Conservation (phyloP, 805 yeast genomes). For the Candida palmyrensis region DNA sequence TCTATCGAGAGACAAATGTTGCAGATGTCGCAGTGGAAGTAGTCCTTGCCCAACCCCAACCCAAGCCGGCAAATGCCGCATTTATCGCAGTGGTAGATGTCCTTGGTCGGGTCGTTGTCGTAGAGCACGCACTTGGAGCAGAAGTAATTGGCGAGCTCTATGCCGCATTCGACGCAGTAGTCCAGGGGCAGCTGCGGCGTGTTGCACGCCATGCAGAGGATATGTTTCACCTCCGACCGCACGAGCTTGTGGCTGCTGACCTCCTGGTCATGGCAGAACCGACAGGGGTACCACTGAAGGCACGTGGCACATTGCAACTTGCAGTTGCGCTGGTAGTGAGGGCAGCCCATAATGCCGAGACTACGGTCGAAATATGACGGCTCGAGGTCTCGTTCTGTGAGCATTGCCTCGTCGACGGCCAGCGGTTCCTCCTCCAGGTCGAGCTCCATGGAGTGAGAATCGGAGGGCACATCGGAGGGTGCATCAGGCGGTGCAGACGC, state of each 20-base stretch:
- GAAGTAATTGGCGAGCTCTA: slow-evolving; percentile 66
- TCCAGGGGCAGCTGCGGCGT: slow-evolving; percentile 71
- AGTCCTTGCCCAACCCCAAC: slow-evolving; percentile 80
- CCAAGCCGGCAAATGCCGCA: slow-evolving; percentile 94
- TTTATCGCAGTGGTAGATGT: slow-evolving; percentile 86
- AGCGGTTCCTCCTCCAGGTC: not conserved
- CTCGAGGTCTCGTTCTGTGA: slow-evolving; percentile 42
- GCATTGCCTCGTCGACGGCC: slow-evolving; percentile 2
- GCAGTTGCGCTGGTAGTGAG: slow-evolving; percentile 78
- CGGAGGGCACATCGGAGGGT: too few relatives aligned
- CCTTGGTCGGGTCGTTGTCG: slow-evolving; percentile 73
- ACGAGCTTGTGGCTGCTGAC: slow-evolving; percentile 46
- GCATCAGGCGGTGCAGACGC: too few relatives aligned
- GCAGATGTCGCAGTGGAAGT: slow-evolving; percentile 86
- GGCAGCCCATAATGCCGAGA: slow-evolving; percentile 61
- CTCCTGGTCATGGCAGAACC: slow-evolving; percentile 78
- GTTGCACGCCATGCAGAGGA: slow-evolving; percentile 77
- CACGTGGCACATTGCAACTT: slow-evolving; percentile 79
- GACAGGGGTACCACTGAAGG: slow-evolving; percentile 69
- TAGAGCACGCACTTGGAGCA: slow-evolving; percentile 76
- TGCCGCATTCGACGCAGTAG: slow-evolving; percentile 64
- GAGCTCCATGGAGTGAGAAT: too few relatives aligned
- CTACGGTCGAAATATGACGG: slow-evolving; percentile 45
- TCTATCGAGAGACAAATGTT: slow-evolving; percentile 84
- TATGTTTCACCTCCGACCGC: slow-evolving; percentile 56